Evolutionary conservation across 2,329 filamentous ascomycete genomes (phyloP).

Genomic region (Aspergillus melleus): DNA sequence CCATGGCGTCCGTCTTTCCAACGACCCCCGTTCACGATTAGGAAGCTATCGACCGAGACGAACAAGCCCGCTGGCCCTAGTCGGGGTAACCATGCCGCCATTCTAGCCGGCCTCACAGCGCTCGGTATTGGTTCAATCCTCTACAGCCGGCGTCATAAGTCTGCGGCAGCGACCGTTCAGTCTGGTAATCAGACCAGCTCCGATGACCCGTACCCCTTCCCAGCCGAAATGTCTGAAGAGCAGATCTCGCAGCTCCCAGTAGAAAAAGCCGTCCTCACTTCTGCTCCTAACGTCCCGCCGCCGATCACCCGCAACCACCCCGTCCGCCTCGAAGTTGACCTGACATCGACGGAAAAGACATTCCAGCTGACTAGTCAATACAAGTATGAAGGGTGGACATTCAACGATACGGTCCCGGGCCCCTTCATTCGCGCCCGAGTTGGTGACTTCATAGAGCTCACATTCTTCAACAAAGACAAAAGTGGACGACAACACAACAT

Average conservation of each 20-base stretch:
- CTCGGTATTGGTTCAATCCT: neutral
- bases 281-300: constrained; percentile 33
- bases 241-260: neutral
- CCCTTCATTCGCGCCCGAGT: constrained; percentile 39
- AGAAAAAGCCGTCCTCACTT: constrained; percentile 31
- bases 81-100: neutral
- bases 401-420: constrained; percentile 34
- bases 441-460: constrained; percentile 34
- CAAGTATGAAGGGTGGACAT: constrained; percentile 40
- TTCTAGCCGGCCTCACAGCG: neutral
- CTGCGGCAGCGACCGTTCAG: neutral
- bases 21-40: neutral
- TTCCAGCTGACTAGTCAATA: constrained; percentile 33
- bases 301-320: constrained; percentile 32
- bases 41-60: neutral
- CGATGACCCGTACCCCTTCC: neutral
- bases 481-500: constrained; percentile 40
- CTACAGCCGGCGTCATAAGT: neutral
- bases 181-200: neutral
- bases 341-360: constrained; percentile 28
- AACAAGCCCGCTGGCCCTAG: neutral
- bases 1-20: neutral
- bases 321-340: constrained; percentile 31
- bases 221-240: neutral
- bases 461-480: constrained; percentile 33